These are phyloP conservation scores for Yarrowia galli DNA, from an alignment of 1,139 yeast genomes.

Conservation along the genomic window DNA sequence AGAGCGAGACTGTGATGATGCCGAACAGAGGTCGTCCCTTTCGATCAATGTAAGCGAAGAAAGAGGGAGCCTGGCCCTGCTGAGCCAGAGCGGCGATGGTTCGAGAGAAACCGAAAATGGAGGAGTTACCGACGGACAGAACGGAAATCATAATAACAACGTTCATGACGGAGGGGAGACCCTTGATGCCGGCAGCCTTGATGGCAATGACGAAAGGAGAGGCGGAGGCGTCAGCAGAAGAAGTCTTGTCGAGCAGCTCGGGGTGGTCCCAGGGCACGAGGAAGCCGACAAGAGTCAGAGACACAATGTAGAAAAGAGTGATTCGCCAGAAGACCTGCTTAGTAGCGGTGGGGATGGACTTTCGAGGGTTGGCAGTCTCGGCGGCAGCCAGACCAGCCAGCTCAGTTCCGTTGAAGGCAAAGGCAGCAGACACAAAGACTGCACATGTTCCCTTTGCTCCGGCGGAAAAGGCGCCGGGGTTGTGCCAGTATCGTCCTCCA, in stretches of 20 bases:
- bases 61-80: constrained; percentile 79
- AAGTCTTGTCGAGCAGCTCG: constrained; percentile 52
- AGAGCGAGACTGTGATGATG: constrained; percentile 60
- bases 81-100: constrained; percentile 82
- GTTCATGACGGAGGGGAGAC: constrained; percentile 73
- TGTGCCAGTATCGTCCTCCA: constrained; percentile 66
- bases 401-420: constrained; percentile 84
- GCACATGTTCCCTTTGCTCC: constrained; percentile 81
- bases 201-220: constrained; percentile 82
- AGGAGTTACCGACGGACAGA: constrained; percentile 75
- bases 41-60: constrained; percentile 75
- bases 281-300: constrained; percentile 66
- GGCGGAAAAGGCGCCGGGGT: constrained; percentile 66
- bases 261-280: constrained; percentile 68
- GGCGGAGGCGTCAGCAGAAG: constrained; percentile 60
- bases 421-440: constrained; percentile 83
- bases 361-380: constrained; percentile 76
- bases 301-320: constrained; percentile 66
- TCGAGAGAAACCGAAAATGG: constrained; percentile 80
- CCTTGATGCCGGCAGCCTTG: constrained; percentile 62
- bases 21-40: constrained; percentile 79
- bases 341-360: constrained; percentile 67
- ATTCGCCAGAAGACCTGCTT: constrained; percentile 78
- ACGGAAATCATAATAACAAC: constrained; percentile 77
- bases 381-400: constrained; percentile 83